phyloP scores from a whole-genome alignment of 148 eudicot genomes.

The Amaranthus cruentus region DNA sequence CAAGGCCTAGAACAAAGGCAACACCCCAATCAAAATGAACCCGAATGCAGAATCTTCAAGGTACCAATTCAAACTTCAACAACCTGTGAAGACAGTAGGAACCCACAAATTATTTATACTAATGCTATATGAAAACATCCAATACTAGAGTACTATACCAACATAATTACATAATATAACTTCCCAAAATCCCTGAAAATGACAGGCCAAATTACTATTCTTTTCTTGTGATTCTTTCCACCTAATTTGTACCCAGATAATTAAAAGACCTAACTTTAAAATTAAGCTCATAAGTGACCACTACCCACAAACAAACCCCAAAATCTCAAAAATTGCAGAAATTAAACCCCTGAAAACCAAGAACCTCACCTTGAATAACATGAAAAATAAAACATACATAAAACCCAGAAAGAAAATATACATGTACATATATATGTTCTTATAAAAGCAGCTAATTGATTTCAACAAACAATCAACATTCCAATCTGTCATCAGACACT shows the following conservation, averaged over 20 bases:
- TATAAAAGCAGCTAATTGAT: constrained; percentile 19
- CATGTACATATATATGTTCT: background rate
- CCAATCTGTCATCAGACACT: constrained; percentile 22
- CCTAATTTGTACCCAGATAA: constrained; percentile 7
- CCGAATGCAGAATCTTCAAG: constrained; percentile 6
- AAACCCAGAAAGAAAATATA: background rate
- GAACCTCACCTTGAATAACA: background rate
- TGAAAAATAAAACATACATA: background rate
- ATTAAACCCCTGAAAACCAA: background rate
- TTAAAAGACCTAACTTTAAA: background rate
- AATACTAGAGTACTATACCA: background rate
- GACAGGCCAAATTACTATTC: background rate
- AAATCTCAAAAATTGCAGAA: background rate
- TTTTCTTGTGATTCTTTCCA: background rate
- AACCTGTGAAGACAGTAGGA: constrained; percentile 4
- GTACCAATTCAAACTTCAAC: constrained; percentile 8
- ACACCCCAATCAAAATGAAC: background rate
- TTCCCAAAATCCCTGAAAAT: constrained; percentile 9
- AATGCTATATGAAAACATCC: background rate
- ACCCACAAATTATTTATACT: constrained; percentile 7
- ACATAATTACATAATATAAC: background rate
- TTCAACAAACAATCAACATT: constrained; percentile 13
- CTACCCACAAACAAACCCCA: constrained; percentile 9
- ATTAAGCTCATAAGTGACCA: constrained; percentile 11
- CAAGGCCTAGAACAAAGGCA: background rate